Conservation (phyloP, 2,329 filamentous ascomycete species). For the Fusarium tupiense region DNA sequence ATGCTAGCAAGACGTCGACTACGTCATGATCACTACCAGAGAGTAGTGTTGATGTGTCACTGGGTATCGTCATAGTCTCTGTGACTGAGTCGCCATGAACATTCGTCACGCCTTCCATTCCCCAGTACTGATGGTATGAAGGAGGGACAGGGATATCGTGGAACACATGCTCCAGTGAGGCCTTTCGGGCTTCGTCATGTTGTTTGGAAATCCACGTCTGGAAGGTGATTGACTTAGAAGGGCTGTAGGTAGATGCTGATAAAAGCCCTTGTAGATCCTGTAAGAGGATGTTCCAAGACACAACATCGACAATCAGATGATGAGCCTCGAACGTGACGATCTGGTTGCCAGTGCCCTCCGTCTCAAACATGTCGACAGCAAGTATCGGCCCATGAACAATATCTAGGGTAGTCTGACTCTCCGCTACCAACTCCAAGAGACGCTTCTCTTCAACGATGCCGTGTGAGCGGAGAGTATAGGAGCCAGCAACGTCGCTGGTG, state of each 20-base stretch:
- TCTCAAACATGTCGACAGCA: constrained; percentile 33
- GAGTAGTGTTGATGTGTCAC: neutral
- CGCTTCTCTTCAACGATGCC: neutral
- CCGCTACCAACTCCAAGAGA: neutral
- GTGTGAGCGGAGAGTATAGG: constrained; percentile 3
- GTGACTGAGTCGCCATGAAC: constrained; percentile 24
- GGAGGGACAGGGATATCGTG: constrained; percentile 10
- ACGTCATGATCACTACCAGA: constrained; percentile 37
- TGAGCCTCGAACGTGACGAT: constrained; percentile 46
- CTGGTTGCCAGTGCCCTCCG: constrained; percentile 4
- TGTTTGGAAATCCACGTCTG: constrained; percentile 50
- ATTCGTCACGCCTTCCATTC: constrained; percentile 29
- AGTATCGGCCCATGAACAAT: constrained; percentile 4
- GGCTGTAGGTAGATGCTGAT: constrained; percentile 41
- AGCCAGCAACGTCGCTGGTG: neutral
- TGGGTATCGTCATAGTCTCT: neutral
- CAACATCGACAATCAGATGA: constrained; percentile 56
- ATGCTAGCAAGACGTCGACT: constrained; percentile 48
- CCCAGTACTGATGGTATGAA: constrained; percentile 38
- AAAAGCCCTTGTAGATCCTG: constrained; percentile 49
- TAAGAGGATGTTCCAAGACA: constrained; percentile 56
- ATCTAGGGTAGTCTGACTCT: constrained; percentile 7
- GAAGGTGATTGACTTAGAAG: constrained; percentile 1
- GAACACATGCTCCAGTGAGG: constrained; percentile 30
- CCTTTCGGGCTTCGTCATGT: neutral